phyloP scores from a whole-genome alignment of 2,329 filamentous ascomycete genomes.

The Aspergillus felis region DNA sequence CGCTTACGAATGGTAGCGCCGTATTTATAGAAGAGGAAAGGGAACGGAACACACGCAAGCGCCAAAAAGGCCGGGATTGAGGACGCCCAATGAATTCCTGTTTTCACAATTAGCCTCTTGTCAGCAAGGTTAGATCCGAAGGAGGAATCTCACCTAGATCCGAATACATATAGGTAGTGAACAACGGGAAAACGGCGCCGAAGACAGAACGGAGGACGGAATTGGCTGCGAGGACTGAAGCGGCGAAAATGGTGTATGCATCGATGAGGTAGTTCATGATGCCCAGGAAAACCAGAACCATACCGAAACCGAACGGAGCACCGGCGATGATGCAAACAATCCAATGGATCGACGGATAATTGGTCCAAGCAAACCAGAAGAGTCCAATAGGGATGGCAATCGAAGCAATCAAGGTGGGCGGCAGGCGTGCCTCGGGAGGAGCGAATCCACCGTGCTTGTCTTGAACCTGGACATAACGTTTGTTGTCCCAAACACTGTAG shows the following conservation, averaged over 20 bases:
- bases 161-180: conserved; percentile 44
- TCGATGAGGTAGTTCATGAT: conserved; percentile 43
- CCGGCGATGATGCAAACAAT: conserved; percentile 33
- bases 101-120: neutral
- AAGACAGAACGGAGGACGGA: conserved; percentile 43
- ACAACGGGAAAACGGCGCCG: conserved; percentile 44
- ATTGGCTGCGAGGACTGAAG: conserved; percentile 40
- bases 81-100: conserved; percentile 44
- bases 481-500: conserved; percentile 38
- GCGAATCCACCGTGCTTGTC: conserved; percentile 19
- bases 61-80: conserved; percentile 44
- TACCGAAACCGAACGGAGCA: conserved; percentile 39
- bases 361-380: conserved; percentile 60
- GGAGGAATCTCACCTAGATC: conserved; percentile 23
- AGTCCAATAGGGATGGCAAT: conserved; percentile 52
- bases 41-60: conserved; percentile 38
- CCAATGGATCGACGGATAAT: conserved; percentile 41
- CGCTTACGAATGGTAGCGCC: conserved; percentile 33
- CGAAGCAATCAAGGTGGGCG: conserved; percentile 46
- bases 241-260: conserved; percentile 39
- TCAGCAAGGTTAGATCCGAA: neutral
- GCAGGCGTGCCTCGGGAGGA: conserved; percentile 55
- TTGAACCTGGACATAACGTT: conserved; percentile 26
- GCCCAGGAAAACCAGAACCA: conserved; percentile 38
- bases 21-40: conserved; percentile 40